phyloP scores from a whole-genome alignment of 148 eudicot species.

The Heliamphora exappendiculata region DNA sequence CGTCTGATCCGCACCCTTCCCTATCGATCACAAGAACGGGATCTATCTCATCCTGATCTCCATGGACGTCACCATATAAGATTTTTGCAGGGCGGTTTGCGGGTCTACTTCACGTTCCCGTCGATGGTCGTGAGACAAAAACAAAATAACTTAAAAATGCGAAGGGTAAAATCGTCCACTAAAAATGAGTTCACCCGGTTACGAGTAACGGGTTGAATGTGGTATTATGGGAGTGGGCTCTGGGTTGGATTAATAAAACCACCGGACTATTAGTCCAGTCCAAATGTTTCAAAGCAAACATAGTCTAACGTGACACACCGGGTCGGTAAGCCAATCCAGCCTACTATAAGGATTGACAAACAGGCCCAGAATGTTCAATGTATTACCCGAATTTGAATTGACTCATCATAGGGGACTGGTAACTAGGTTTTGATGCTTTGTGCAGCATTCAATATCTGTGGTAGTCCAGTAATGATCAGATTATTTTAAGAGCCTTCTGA shows the following conservation, averaged over 20 bases:
- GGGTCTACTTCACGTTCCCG: conserved; percentile 91
- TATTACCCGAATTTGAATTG: background rate
- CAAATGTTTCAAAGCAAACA: too few relatives aligned
- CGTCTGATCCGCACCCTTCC: conserved; percentile 52
- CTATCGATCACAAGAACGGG: conserved; percentile 69
- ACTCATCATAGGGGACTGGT: background rate
- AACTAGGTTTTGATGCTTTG: background rate
- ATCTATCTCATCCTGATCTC: conserved; percentile 65
- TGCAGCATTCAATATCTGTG: background rate
- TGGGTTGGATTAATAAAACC: too few relatives aligned
- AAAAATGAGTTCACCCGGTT: too few relatives aligned
- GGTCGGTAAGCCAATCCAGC: too few relatives aligned
- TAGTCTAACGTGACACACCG: too few relatives aligned
- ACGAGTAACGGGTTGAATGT: too few relatives aligned
- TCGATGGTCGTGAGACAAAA: conserved; percentile 73
- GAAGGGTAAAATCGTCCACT: too few relatives aligned
- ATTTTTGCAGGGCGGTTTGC: conserved; percentile 84
- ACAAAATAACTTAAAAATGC: too few relatives aligned
- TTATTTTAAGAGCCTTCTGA: background rate
- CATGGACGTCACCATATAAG: conserved; percentile 65
- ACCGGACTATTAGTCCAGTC: too few relatives aligned
- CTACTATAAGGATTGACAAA: too few relatives aligned
- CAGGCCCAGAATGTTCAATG: background rate
- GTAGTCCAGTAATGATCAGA: background rate
- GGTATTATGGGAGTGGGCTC: too few relatives aligned